Evolutionary conservation across 2,329 filamentous ascomycete species (phyloP).

Genomic region (Penicillium sp.): DNA sequence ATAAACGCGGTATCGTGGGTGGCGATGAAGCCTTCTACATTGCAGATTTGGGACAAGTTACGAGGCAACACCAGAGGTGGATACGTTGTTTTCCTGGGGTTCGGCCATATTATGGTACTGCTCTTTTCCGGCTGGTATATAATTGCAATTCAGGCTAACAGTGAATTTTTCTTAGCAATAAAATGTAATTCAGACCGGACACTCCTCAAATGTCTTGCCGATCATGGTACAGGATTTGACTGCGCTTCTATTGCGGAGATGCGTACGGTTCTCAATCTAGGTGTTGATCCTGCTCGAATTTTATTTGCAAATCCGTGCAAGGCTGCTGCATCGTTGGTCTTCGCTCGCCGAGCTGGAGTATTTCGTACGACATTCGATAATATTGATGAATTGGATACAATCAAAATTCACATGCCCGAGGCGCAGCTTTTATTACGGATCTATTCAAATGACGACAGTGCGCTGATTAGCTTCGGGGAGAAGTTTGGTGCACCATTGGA

Average conservation of each 20-base stretch:
- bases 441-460: slow-evolving; percentile 18
- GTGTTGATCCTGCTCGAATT: slow-evolving; percentile 25
- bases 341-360: slow-evolving; percentile 20
- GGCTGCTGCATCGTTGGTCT: slow-evolving; percentile 15
- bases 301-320: slow-evolving; percentile 33
- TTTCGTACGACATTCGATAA: slow-evolving; percentile 29
- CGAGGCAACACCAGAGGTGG: slow-evolving; percentile 21
- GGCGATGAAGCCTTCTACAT: slow-evolving; percentile 24
- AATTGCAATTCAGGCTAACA: background rate
- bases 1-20: slow-evolving; percentile 3
- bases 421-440: slow-evolving; percentile 25
- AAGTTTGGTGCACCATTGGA: slow-evolving; percentile 26
- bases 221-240: slow-evolving; percentile 27
- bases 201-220: slow-evolving; percentile 23
- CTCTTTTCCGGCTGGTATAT: too few relatives aligned
- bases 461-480: slow-evolving; percentile 15
- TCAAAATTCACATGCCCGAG: slow-evolving; percentile 19
- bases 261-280: slow-evolving; percentile 18
- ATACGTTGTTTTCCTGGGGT: slow-evolving; percentile 14
- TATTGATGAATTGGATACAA: slow-evolving; percentile 27
- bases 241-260: slow-evolving; percentile 31
- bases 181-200: slow-evolving; percentile 31
- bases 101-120: slow-evolving; percentile 24
- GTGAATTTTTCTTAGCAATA: slow-evolving; percentile 18
- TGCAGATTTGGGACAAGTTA: slow-evolving; percentile 19